Evolutionary conservation across 2,329 filamentous ascomycete species (phyloP), one percentile per base, ranked within the genome.

Genomic region (Fusarium sororula): DNA sequence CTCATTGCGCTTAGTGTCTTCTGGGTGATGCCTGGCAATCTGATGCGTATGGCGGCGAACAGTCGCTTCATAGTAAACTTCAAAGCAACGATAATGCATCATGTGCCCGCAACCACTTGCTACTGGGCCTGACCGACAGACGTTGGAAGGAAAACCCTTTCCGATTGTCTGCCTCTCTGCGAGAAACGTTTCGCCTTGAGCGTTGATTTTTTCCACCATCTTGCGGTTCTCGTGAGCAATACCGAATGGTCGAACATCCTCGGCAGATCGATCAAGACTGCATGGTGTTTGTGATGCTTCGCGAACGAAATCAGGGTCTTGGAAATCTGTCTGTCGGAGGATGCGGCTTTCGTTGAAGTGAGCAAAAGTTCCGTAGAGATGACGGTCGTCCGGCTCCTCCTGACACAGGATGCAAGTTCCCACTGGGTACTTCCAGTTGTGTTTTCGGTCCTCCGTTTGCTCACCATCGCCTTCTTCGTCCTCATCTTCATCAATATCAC

Each of bases 81-180:
- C 95, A 80, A 99, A 99, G 83, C 96, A 99, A 75, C 90, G 91
- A 81, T 94, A 98, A 82, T 99, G 96, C 96, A 99, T 99, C 79
- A 99, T 97, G 81, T 99, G 96, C 6, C 96, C 96, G 82, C 96
- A 99, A 15, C 96, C 94, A 41, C 93, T 94, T 17, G 95, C 94
- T 4, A 98, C 92, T 1, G 96, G 93, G 0, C 95, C 96, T 24
- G 89, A 86, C 35, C 88, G 87, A 39, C 90, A 90, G 45, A 90
- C 87, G 15, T 88, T 86, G 12, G 91, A 87, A 6, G 94, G 92
- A 79, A 97, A 99, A 1, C 96, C 96, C 82, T 95, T 97, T 38
- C 96, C 95, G 54, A 99, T 89, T 11, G 91, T 91, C 82, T 97
- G 93, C 55, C 93, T 90, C 81, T 97, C 94, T 9, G 90, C 89